Conservation (phyloP, 2,329 filamentous ascomycete genomes). For the Amauroascus verrucosus region DNA sequence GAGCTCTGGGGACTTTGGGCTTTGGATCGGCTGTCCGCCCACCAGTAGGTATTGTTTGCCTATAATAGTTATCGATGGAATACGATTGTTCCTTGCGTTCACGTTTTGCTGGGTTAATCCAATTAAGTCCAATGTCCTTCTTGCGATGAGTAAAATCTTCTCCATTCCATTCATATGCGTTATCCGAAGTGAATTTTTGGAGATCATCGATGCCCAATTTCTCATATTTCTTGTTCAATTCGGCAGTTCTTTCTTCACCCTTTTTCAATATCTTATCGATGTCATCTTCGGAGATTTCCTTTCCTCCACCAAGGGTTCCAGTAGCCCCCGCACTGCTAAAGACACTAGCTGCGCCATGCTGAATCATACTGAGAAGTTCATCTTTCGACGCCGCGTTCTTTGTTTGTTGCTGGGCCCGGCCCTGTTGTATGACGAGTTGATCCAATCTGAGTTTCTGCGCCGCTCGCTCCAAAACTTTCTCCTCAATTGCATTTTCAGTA, state of each 20-base stretch:
- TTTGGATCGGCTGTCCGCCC: constrained; percentile 72
- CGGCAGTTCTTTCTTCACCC: constrained; percentile 78
- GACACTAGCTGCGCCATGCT: constrained; percentile 92
- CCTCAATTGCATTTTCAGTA: constrained; percentile 95
- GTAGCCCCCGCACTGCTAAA: constrained; percentile 64
- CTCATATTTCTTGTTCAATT: constrained; percentile 88
- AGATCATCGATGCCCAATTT: constrained; percentile 93
- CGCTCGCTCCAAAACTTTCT: constrained; percentile 92
- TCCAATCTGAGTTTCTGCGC: constrained; percentile 94
- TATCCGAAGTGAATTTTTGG: constrained; percentile 95
- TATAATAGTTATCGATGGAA: constrained; percentile 98
- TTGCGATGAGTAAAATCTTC: constrained; percentile 87
- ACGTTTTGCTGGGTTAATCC: constrained; percentile 98
- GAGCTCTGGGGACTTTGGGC: constrained; percentile 88
- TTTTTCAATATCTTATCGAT: constrained; percentile 80
- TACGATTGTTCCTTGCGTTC: constrained; percentile 97
- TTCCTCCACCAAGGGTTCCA: constrained; percentile 49
- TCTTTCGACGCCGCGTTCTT: constrained; percentile 94
- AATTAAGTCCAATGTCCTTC: constrained; percentile 83
- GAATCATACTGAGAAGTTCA: constrained; percentile 93
- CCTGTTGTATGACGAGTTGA: constrained; percentile 96
- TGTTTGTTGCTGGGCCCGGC: constrained; percentile 76
- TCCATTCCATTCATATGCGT: constrained; percentile 97
- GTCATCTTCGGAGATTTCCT: constrained; percentile 69
- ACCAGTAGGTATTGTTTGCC: constrained; percentile 75